Evolutionary conservation across 1,284 basidiomycete genomes (phyloP), one percentile per base, ranked within the genome.

Genomic region (Omphalotus olearius): DNA sequence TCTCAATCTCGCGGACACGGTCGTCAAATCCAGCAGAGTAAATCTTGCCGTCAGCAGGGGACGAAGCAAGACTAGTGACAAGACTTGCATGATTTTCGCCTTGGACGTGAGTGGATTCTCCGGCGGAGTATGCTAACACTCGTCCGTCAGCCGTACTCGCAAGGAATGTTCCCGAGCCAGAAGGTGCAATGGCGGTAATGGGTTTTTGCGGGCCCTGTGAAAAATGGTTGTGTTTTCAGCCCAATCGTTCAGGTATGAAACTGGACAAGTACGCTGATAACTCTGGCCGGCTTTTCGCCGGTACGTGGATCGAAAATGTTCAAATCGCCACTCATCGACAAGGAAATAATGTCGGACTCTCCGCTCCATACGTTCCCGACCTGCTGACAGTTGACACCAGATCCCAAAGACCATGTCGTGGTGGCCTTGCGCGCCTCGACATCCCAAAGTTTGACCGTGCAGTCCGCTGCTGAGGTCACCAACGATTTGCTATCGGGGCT

Each of bases 401-500:
- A 69, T 10, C 91, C 91, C 30, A 93, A 66, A 0, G 76, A 76
- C 82, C 86, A 95, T 1, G 80, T 82, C 25, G 77, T 80, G 7
- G 80, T 69, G 2, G 80, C 75, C 64, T 91, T 87, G 51, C 75
- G 75, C 0, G 82, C 77, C 61, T 86, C 81, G 0, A 87, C 82
- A 58, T 96, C 91, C 91, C 93, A 98, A 4, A 96, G 69, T 61
- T 91, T 91, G 41, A 95, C 91, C 1, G 87, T 87, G 50, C 89
- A 82, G 66, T 99, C 96, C 4, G 91, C 91, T 1, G 92, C 88
- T 0, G 91, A 90, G 0, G 93, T 95, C 13, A 82, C 79, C 39
- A 98, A 70, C 6, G 72, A 77, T 60, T 79, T 83, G 65, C 82
- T 87, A 60, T 93, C 86, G 1, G 82, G 79, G 53, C 79, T 81